Conservation (phyloP, 345 rosid genomes). For the Corymbia maculata region DNA sequence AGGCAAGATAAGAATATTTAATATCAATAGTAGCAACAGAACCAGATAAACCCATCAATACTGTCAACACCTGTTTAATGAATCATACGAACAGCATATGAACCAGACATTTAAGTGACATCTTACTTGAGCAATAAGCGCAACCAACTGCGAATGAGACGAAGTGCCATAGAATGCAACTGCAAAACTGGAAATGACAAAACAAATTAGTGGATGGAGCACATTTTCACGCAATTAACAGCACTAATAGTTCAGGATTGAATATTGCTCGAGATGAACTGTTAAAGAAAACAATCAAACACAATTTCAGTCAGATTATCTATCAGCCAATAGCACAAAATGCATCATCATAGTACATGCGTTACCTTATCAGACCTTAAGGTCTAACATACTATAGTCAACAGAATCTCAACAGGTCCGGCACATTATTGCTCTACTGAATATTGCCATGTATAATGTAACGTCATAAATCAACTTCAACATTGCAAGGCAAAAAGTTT, state of each 20-base stretch:
- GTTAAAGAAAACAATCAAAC: background rate
- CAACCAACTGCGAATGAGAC: constrained; percentile 27
- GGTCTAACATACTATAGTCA: background rate
- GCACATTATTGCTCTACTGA: background rate
- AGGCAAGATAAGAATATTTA: background rate
- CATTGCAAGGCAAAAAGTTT: background rate
- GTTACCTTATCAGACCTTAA: background rate
- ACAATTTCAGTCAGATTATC: background rate
- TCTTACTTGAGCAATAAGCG: background rate
- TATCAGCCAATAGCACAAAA: background rate
- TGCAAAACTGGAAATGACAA: constrained; percentile 48
- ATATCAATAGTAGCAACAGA: background rate
- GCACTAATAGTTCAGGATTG: background rate
- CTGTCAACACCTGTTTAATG: background rate
- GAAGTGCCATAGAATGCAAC: constrained; percentile 71
- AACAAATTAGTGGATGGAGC: background rate
- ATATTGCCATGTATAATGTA: background rate
- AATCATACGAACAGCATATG: background rate
- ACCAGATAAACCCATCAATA: background rate
- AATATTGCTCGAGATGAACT: background rate
- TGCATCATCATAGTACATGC: background rate
- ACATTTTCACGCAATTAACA: background rate
- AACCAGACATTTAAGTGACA: background rate
- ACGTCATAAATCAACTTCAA: background rate
- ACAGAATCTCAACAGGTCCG: background rate